phyloP scores from a whole-genome alignment of 2,329 filamentous ascomycete genomes.

The Stagonosporopsis tanaceti region DNA sequence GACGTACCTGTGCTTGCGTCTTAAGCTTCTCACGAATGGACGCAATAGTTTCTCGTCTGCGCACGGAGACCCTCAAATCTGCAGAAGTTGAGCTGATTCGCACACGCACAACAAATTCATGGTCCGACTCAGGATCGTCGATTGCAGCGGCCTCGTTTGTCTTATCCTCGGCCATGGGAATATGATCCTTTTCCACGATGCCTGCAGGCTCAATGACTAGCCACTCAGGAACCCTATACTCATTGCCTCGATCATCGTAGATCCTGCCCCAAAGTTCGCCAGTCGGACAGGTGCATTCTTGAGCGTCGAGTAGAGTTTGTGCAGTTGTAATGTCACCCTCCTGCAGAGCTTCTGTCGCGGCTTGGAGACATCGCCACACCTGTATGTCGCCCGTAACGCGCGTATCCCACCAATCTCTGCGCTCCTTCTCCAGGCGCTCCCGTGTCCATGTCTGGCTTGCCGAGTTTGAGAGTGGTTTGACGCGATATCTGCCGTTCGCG shows the following conservation, averaged over 20 bases:
- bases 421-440: constrained; percentile 72
- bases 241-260: constrained; percentile 54
- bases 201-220: constrained; percentile 55
- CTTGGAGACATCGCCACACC: constrained; percentile 79
- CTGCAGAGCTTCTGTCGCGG: constrained; percentile 74
- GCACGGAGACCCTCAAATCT: constrained; percentile 2
- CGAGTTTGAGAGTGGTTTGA: constrained; percentile 32
- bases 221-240: constrained; percentile 57
- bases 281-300: constrained; percentile 62
- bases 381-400: constrained; percentile 78
- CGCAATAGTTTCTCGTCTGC: constrained; percentile 5
- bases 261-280: constrained; percentile 53
- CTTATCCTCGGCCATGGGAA: constrained; percentile 5
- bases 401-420: constrained; percentile 89
- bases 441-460: constrained; percentile 58
- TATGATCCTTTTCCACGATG: constrained; percentile 42
- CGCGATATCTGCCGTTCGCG: constrained; percentile 26
- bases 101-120: constrained; percentile 11
- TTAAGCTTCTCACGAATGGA: constrained; percentile 16
- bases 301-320: constrained; percentile 81
- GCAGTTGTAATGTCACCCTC: constrained; percentile 61
- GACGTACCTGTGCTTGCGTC: constrained; percentile 14
- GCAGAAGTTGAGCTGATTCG: constrained; percentile 4
- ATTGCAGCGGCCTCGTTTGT: constrained; percentile 24
- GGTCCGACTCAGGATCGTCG: constrained; percentile 10